Evolutionary conservation across 805 yeast species (phyloP), one percentile per base, ranked within the genome.

Genomic region (Brettanomyces nanus): DNA sequence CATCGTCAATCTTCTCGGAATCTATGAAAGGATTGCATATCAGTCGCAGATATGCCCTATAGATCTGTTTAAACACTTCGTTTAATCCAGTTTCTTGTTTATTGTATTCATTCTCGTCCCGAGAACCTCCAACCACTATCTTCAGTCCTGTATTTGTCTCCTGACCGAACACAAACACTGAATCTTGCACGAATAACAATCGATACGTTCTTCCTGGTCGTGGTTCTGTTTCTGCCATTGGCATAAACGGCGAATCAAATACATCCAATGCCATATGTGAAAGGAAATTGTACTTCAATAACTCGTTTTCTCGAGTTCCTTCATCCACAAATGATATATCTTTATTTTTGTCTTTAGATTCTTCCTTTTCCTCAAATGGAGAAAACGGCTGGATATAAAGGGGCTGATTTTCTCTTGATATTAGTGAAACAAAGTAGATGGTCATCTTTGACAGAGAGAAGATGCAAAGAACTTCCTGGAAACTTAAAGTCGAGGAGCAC

Each of bases 211-310:
- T 32, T 21, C 44, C 38, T 18, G 35, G 42, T 4, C 42, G 27
- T 5, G 44, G 43, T 20, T 42, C 42, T 14, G 38, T 48, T 6
- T 38, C 40, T 2, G 41, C 37, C 9, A 66, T 44, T 0, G 77
- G 75, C 22, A 58, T 58, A 38, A 62, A 61, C 4, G 71, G 66
- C 2, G 82, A 73, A 25, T 77, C 66, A 49, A 81, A 78, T 17
- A 79, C 70, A 54, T 81, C 89, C 19, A 81, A 59, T 4, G 86
- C 77, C 81, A 81, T 80, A 52, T 81, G 85, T n/a, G 85, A 72
- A 22, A 81, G 61, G 47, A 80, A 80, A 49, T 81, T 78, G 59
- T 76, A 79, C 47, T 79, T 76, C 22, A 80, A 59, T 38, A 73
- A 59, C 41, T 64, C 65, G 45, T 75, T 69, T 19, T 41, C 35